Evolutionary conservation across 805 yeast species (phyloP), one percentile per base, ranked within the genome.

Genomic region (Yamadazyma olivae): DNA sequence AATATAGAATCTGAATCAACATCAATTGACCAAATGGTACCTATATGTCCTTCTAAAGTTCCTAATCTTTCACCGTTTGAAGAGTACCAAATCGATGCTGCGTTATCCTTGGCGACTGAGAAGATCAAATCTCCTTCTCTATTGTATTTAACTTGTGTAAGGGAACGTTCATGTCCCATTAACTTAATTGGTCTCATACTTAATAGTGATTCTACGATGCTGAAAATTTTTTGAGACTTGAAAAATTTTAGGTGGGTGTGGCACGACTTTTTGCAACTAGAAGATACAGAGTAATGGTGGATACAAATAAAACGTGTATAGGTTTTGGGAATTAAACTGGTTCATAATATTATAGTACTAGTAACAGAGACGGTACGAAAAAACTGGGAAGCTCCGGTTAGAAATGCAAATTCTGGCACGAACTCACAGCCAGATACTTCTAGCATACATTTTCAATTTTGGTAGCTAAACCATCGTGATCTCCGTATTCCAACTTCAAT

Each of bases 11-110:
- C 73, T 27, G 67, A 61, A 59, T 87, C 93, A 30, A 89, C 82
- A 59, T 90, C 98, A 46, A 93, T 81, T 22, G 96, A 81, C 93
- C 95, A 88, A 53, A 93, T 82, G 36, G 96, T 85, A 81, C 99
- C 99, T 40, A 74, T 74, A 61, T 93, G 98, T 25, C 73, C 73
- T 39, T 67, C 79, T 49, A 87, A 77, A 41, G 99, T 93, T 33
- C 99, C 99, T 40, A 93, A 65, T 62, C 98, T 79, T 67, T 93
- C 99, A 53, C 99, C 99, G 60, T 90, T 91, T 45, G 84, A 81
- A 20, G 97, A 79, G 64, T 77, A 93, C 97, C 98, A 95, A 43
- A 91, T 82, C 31, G 90, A 82, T 2, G 95, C 95, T 9, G 81
- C 78, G 51, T 76, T 75, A 74, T 93, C 99, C 64, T 93, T 89